phyloP scores from a whole-genome alignment of 225 moss, liverwort and hornwort genomes.

The Pleurozium schreberi region DNA sequence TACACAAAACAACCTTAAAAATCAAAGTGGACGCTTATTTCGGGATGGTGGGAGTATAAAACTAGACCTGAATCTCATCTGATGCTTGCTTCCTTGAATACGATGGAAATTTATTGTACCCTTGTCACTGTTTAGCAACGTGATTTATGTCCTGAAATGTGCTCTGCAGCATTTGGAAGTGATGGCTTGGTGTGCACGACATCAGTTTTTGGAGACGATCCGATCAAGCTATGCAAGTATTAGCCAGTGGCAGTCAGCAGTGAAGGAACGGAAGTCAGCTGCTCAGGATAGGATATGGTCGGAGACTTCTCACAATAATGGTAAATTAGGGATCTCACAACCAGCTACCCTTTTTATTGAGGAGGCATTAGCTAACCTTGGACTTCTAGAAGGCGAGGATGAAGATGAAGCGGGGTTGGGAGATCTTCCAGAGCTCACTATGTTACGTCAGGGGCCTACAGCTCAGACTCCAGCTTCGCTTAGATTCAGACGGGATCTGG shows the following conservation, averaged over 20 bases:
- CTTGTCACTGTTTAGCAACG: neutral
- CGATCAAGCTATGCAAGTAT: slow-evolving; percentile 55
- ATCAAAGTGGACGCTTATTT: neutral
- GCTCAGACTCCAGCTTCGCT: slow-evolving; percentile 43
- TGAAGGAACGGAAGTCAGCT: slow-evolving; percentile 67
- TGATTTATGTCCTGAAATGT: neutral
- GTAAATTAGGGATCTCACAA: slow-evolving; percentile 45
- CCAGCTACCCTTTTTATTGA: slow-evolving; percentile 80
- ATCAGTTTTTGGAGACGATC: slow-evolving; percentile 58
- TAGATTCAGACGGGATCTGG: slow-evolving; percentile 53
- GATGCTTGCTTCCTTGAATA: neutral
- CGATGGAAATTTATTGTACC: neutral
- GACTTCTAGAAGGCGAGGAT: slow-evolving; percentile 53
- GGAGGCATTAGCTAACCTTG: slow-evolving; percentile 80
- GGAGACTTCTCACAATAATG: slow-evolving; percentile 36
- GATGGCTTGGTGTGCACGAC: slow-evolving; percentile 91
- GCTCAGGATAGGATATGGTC: slow-evolving; percentile 73
- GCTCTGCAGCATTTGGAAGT: slow-evolving; percentile 84
- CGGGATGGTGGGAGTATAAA: too few species aligned
- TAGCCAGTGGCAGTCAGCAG: slow-evolving; percentile 59
- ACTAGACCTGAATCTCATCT: neutral
- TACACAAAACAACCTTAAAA: neutral
- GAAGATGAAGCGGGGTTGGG: slow-evolving; percentile 43
- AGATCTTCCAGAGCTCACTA: slow-evolving; percentile 56
- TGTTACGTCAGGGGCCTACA: slow-evolving; percentile 44